Conservation (phyloP, 78 protist genomes). For the Dictyostelium intermedium region DNA sequence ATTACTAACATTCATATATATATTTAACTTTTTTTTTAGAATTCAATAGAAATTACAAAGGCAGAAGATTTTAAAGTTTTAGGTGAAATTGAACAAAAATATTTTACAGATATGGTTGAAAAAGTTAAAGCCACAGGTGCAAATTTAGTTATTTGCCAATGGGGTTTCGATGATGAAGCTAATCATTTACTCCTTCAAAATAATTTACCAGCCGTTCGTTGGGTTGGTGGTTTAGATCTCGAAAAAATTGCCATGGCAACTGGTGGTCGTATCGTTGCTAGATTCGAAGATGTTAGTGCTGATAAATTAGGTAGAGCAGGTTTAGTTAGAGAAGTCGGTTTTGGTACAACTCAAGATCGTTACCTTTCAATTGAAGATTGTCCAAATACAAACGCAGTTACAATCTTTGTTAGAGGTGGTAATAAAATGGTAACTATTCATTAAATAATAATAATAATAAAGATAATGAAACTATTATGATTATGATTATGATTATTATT, state of each 20-base stretch:
- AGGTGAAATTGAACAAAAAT: slow-evolving; percentile 92
- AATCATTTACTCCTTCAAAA: slow-evolving; percentile 98
- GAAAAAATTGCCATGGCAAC: slow-evolving; percentile 99
- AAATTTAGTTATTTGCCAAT: slow-evolving; percentile 98
- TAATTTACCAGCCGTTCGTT: slow-evolving; percentile 98
- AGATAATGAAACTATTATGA: too few relatives aligned
- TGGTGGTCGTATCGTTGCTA: slow-evolving; percentile 99
- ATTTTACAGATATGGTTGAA: slow-evolving; percentile 92
- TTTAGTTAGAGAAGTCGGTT: slow-evolving; percentile 93
- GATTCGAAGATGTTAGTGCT: slow-evolving; percentile 98
- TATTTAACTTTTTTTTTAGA: slow-evolving; percentile 12
- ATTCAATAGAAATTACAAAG: slow-evolving; percentile 80
- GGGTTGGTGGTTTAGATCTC: slow-evolving; percentile 99
- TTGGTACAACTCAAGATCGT: slow-evolving; percentile 98
- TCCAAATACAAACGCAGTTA: slow-evolving; percentile 97
- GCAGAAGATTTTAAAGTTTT: slow-evolving; percentile 92
- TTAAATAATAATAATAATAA: not conserved
- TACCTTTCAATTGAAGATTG: slow-evolving; percentile 98
- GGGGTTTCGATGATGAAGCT: slow-evolving; percentile 99
- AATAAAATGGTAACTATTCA: slow-evolving; percentile 96
- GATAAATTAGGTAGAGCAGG: slow-evolving; percentile 99
- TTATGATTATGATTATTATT: too few relatives aligned
- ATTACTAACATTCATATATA: slow-evolving; percentile 19
- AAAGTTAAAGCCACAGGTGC: slow-evolving; percentile 97
- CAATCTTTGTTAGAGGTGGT: slow-evolving; percentile 99